A percentile compares a stretch with the other conserved stretches of the same genome.
Evolutionary conservation across 768 basidiomycete species (phyloP).

Genomic region (Leccinum variicolor): DNA sequence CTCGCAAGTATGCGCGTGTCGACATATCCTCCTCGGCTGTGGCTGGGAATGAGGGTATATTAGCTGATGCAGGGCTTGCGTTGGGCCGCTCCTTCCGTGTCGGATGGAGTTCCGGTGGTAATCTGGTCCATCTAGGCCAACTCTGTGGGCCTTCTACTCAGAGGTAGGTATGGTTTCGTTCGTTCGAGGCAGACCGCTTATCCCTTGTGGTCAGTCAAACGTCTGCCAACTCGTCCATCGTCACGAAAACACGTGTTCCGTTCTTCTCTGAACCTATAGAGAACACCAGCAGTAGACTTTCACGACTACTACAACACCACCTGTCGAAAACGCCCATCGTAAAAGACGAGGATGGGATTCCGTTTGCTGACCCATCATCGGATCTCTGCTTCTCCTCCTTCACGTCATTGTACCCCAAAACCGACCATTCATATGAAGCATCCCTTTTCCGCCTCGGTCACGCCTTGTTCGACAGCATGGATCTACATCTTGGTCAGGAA

Average conservation of each 20-base stretch:
- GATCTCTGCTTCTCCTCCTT: conserved; percentile 79
- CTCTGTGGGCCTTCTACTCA: conserved; percentile 57
- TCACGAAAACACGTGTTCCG: conserved; percentile 50
- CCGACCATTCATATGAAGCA: conserved; percentile 72
- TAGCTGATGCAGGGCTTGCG: conserved; percentile 80
- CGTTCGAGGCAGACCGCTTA: conserved; percentile 7
- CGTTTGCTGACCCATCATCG: conserved; percentile 62
- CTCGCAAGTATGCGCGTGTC: conserved; percentile 77
- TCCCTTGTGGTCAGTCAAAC: conserved; percentile 37
- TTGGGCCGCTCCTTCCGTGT: conserved; percentile 87
- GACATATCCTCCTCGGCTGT: conserved; percentile 64
- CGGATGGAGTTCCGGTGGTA: conserved; percentile 84
- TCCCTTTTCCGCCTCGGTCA: conserved; percentile 83
- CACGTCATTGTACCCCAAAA: conserved; percentile 61
- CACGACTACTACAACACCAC: conserved; percentile 73
- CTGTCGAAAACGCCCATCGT: conserved; percentile 68
- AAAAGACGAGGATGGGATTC: conserved; percentile 65
- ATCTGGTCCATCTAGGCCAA: conserved; percentile 71
- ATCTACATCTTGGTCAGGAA: conserved; percentile 52
- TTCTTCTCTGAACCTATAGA: conserved; percentile 33
- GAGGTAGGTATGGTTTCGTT: conserved; percentile 41
- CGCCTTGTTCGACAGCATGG: conserved; percentile 84
- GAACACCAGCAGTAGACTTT: conserved; percentile 41
- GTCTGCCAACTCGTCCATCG: conserved; percentile 60
- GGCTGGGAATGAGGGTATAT: conserved; percentile 57